Base-by-base conservation (phyloP, 345 rosid genomes). In the rapeseed (Brassica napus) region DNA sequence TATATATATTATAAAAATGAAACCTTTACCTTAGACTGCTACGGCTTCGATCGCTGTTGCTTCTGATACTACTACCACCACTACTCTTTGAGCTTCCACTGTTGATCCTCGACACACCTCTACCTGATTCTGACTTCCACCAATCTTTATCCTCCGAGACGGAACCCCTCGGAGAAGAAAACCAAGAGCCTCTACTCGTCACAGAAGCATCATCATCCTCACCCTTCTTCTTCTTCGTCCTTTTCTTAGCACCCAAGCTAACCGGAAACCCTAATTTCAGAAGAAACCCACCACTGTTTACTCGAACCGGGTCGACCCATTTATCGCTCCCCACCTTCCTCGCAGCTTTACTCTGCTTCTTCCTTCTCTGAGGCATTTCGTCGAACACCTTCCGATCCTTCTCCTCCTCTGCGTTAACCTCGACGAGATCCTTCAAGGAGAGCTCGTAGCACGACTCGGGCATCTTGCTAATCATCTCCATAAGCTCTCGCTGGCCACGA, bases 371-470 rank as follows among this genome's bases (percentile, higher is more conserved):
- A 52, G 80, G 72, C 37, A 75, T 31, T 70, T 80, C 80, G 23
- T 49, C 72, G 30, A 60, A 63, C 57, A 28, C 63, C 31, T 63
- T 58, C 15, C 21, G 79, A 4, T 60, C 84, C 14, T 78, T 62
- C 80, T 84, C 57, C 32, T 81, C 84, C 44, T 84, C 83, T 2
- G 55, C 58, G 6, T 82, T 85, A 0, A 71, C 76, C 72, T 94
- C 97, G 16, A 94, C 97, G 5, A 94, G 85, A 86, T 94, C 98
- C 61, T 80, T 94, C 78, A 94, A 77, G 28, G 98, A 84, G 39
- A 94, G 89, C 82, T 94, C 98, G 81, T 92, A 92, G 65, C 90
- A 91, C 6, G 97, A 86, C 80, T 94, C 98, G 1, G 97, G 94
- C 97, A 94, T 94, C 72, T 72, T 83, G 57, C 87, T 88, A 3